Conservation (phyloP, 495 filamentous ascomycete genomes). For the Podospora pseudopauciseta region DNA sequence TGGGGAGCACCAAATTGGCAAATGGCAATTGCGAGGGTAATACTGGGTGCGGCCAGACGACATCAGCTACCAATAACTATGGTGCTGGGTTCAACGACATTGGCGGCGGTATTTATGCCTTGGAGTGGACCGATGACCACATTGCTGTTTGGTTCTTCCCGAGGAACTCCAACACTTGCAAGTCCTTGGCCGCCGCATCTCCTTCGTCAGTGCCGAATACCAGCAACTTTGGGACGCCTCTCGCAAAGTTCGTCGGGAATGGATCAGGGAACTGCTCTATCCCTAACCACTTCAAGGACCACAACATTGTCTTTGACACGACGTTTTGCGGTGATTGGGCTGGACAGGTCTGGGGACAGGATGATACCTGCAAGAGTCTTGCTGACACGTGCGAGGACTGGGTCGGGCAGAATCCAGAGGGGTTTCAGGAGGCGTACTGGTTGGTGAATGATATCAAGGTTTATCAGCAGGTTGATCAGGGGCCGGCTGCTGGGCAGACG, state of each 20-base stretch:
- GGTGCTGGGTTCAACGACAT: slow-evolving; percentile 69
- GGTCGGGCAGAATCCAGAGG: slow-evolving; percentile 60
- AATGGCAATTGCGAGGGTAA: slow-evolving; percentile 46
- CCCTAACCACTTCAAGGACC: slow-evolving; percentile 59
- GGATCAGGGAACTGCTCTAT: slow-evolving; percentile 60
- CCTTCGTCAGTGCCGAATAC: slow-evolving; percentile 53
- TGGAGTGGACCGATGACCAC: slow-evolving; percentile 63
- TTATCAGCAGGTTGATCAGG: slow-evolving; percentile 40
- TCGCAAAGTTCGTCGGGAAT: slow-evolving; percentile 52
- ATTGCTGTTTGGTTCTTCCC: slow-evolving; percentile 82
- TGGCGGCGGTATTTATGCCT: slow-evolving; percentile 73
- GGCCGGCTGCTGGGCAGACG: not conserved
- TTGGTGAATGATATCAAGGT: slow-evolving; percentile 64
- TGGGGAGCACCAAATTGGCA: slow-evolving; percentile 47
- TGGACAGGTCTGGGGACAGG: slow-evolving; percentile 54
- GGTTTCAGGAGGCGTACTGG: slow-evolving; percentile 66
- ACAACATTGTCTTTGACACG: slow-evolving; percentile 76
- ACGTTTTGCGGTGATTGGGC: slow-evolving; percentile 92
- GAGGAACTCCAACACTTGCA: slow-evolving; percentile 44
- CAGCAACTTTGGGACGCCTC: slow-evolving; percentile 61
- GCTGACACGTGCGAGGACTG: slow-evolving; percentile 58
- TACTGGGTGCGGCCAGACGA: slow-evolving; percentile 47
- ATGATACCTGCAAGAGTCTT: slow-evolving; percentile 38
- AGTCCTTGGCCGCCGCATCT: slow-evolving; percentile 37
- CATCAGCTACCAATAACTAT: slow-evolving; percentile 51